A percentile compares a stretch with the other conserved stretches of the same genome.
phyloP scores from a whole-genome alignment of 164 flowering plant species.

The Nelumbo lutea region DNA sequence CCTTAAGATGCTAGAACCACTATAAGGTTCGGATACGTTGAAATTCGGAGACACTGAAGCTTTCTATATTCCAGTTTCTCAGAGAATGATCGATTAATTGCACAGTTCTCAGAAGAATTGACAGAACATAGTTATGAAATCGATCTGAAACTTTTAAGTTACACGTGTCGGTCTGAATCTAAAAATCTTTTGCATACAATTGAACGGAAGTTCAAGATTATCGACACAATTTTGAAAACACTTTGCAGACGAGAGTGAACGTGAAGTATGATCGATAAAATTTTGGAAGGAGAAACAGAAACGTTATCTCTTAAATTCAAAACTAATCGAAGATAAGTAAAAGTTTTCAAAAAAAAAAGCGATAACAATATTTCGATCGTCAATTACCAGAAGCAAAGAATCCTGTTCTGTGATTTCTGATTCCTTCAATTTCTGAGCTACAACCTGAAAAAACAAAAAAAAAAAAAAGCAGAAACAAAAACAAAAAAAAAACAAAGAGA shows the following conservation, averaged over 20 bases:
- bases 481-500: neutral
- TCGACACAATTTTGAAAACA: neutral
- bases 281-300: neutral
- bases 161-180: neutral
- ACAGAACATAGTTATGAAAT: neutral
- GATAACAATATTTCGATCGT: neutral
- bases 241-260: too few species aligned
- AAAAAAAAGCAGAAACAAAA: neutral
- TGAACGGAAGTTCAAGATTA: neutral
- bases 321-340: neutral
- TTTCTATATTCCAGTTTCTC: neutral
- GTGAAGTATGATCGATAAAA: neutral
- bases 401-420: conserved; percentile 91
- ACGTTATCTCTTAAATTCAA: neutral
- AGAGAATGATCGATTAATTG: neutral
- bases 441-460: conserved; percentile 37
- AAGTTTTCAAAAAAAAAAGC: neutral
- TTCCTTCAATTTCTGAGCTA: conserved; percentile 78
- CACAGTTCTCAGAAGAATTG: neutral
- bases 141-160: neutral
- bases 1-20: neutral
- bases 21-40: neutral
- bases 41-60: neutral
- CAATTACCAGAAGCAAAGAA: conserved; percentile 73
- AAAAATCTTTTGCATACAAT: neutral